Conservation (phyloP, 2,329 filamentous ascomycete species). For the Immersiporthe knoxdaviesiana region DNA sequence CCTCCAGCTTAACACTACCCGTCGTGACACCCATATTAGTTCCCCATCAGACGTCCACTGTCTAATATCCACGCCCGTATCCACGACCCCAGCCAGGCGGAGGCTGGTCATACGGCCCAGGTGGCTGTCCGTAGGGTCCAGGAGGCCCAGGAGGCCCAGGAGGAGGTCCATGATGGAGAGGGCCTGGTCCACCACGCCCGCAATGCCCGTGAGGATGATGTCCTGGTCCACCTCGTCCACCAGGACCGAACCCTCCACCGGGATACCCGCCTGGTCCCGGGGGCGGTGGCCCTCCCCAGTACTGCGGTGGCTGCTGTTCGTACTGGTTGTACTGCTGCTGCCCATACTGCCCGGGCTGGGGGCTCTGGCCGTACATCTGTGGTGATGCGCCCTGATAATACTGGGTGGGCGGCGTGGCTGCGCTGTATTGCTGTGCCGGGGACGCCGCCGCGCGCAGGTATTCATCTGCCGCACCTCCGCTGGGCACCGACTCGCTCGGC, state of each 20-base stretch:
- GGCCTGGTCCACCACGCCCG: background rate
- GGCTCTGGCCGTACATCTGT: conserved; percentile 27
- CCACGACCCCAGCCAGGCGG: conserved; percentile 26
- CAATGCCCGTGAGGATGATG: conserved; percentile 38
- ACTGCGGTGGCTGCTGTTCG: conserved; percentile 36
- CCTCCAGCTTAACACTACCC: background rate
- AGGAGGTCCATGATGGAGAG: background rate
- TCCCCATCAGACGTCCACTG: background rate
- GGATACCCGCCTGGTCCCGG: conserved; percentile 25
- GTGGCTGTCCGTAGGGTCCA: conserved; percentile 7
- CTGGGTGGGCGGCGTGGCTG: conserved; percentile 40
- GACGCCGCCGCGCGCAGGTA: conserved; percentile 27
- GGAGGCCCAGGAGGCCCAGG: background rate
- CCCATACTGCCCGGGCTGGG: conserved; percentile 26
- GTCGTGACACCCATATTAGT: background rate
- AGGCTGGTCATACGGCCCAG: conserved; percentile 22
- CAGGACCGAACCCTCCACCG: conserved; percentile 25
- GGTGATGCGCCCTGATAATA: conserved; percentile 33
- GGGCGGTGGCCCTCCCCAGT: conserved; percentile 26
- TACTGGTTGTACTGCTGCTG: conserved; percentile 30
- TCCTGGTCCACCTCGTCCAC: conserved; percentile 22
- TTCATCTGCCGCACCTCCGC: conserved; percentile 26
- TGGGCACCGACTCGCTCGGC: conserved; percentile 5
- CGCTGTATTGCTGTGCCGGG: conserved; percentile 31
- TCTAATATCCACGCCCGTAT: conserved; percentile 23